Evolutionary conservation across 148 eudicot species (phyloP).

Genomic region (Diospyros kaki): DNA sequence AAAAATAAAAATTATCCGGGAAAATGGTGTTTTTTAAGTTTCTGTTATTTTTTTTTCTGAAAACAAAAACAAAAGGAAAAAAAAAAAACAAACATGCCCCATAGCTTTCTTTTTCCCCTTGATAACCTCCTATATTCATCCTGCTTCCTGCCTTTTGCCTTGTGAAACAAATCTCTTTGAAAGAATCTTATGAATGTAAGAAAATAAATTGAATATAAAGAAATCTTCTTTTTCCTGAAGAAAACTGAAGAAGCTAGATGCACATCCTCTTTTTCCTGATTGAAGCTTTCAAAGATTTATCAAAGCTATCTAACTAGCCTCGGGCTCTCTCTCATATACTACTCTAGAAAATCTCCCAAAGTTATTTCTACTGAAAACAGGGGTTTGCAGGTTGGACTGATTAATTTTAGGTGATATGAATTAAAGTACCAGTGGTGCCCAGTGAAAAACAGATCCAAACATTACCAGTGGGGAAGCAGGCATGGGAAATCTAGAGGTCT

Average conservation of each 20-base stretch:
- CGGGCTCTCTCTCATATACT: not conserved
- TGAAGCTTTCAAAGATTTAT: not conserved
- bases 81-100: too few relatives aligned
- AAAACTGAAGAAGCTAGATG: conserved; percentile 1
- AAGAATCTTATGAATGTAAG: not conserved
- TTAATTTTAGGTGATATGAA: conserved; percentile 1
- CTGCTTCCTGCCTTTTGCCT: too few relatives aligned
- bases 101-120: too few relatives aligned
- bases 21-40: too few relatives aligned
- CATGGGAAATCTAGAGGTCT: conserved; percentile 14
- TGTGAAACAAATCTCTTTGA: too few relatives aligned
- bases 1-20: too few relatives aligned
- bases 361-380: not conserved
- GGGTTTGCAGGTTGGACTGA: not conserved
- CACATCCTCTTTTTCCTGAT: not conserved
- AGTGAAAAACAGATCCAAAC: conserved; percentile 10
- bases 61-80: too few relatives aligned
- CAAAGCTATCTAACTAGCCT: conserved; percentile 3
- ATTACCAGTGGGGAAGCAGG: conserved; percentile 16
- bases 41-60: too few relatives aligned
- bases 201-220: not conserved
- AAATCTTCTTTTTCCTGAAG: not conserved
- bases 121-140: too few relatives aligned
- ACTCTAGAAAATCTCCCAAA: not conserved
- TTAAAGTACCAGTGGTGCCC: not conserved